A percentile compares a stretch with the other conserved stretches of the same genome.
These are phyloP conservation scores for Striga hermonthica DNA, from an alignment of 305 asterid genomes.

Conservation along the genomic window DNA sequence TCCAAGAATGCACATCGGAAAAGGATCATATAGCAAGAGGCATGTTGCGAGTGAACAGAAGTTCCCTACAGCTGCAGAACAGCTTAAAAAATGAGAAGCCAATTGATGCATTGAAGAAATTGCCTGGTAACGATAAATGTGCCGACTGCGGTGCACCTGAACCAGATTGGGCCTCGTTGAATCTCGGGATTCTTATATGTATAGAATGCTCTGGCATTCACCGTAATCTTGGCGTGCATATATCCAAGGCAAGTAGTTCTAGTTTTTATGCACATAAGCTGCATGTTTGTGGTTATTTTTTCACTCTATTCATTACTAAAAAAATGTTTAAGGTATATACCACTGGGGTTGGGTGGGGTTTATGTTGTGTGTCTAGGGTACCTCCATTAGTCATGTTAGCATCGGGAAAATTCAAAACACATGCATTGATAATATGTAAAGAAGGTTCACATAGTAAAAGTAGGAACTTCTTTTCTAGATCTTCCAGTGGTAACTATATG, in stretches of 20 bases:
- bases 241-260: slow-evolving; percentile 73
- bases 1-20: slow-evolving; percentile 46
- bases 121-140: slow-evolving; percentile 91
- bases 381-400: not conserved
- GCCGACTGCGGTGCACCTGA: slow-evolving; percentile 95
- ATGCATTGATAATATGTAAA: not conserved
- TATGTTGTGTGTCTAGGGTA: not conserved
- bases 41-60: slow-evolving; percentile 55
- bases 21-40: slow-evolving; percentile 48
- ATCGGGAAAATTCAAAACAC: not conserved
- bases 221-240: slow-evolving; percentile 93
- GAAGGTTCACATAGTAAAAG: not conserved
- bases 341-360: not conserved
- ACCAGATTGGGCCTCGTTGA: slow-evolving; percentile 97
- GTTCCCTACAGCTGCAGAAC: slow-evolving; percentile 43
- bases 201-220: slow-evolving; percentile 94
- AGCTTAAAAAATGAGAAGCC: slow-evolving; percentile 49
- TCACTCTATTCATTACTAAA: not conserved
- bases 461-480: not conserved
- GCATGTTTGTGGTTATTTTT: not conserved
- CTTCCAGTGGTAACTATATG: not conserved
- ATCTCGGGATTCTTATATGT: slow-evolving; percentile 82
- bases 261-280: slow-evolving; percentile 24
- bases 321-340: not conserved
- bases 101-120: slow-evolving; percentile 52